Evolutionary conservation across 768 basidiomycete genomes (phyloP), one percentile per base, ranked within the genome.

Genomic region (Rhodotorula babjevae): DNA sequence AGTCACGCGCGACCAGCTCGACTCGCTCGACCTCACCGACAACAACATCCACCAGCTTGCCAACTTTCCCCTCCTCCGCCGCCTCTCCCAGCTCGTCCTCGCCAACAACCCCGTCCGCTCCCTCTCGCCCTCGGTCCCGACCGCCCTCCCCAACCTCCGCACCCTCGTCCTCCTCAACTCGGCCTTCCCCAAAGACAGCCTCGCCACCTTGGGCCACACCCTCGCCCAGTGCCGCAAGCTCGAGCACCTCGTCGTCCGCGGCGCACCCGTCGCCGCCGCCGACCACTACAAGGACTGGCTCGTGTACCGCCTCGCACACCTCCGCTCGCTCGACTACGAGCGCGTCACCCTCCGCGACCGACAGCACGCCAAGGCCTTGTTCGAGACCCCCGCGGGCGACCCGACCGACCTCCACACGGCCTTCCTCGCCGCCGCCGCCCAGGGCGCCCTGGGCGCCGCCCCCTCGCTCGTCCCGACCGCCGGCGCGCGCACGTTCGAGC

Each of bases 221-320:
- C 72, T 76, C 40, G 65, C 52, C 23, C 44, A 77, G 81, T 91
- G 67, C 87, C 65, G 84, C 79, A 84, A 85, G 50, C 87, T 95
- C 76, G 87, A 88, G 80, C 91, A 88, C 79, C 81, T 95, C 63
- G 87, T 87, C 50, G 82, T 94, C 76, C 77, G 91, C 74, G 92
- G 91, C 33, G 91, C 91, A 77, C 91, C 93, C 67, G 90, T 93
- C 46, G 83, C 85, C 80, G 90, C 93, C 84, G 90, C 90, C 85
- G 91, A 92, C 87, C 91, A 90, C 87, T 95, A 94, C 84, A 90
- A 92, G 84, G 91, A 92, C 84, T 95, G 92, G 92, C 87, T 93
- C 84, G 87, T 90, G 78, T 92, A 87, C 87, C 87, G 88, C 84
- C 85, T 92, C 84, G 87, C 89, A 81, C 85, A 86, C 80, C 86